Evolutionary conservation across 176 grass and related monocot genomes (phyloP).

Genomic region (Pharus latifolius): DNA sequence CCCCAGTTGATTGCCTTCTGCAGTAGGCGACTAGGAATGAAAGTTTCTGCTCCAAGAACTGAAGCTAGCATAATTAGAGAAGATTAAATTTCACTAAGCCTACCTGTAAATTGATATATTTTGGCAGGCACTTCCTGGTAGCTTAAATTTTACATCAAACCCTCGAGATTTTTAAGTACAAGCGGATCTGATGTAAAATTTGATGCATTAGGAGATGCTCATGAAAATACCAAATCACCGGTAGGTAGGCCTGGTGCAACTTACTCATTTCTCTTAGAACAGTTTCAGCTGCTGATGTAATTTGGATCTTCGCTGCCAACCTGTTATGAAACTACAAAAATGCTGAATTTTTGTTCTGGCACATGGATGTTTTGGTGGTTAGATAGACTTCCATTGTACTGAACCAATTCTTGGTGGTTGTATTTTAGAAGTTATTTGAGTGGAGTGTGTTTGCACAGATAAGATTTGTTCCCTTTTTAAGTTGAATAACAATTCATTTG

Average conservation of each 20-base stretch:
- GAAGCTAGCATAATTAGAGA: neutral
- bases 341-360: neutral
- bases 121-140: too few species aligned
- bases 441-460: neutral
- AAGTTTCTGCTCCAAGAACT: too few species aligned
- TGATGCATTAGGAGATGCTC: too few species aligned
- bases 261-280: neutral
- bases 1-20: neutral
- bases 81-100: neutral
- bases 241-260: neutral
- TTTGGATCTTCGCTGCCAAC: neutral
- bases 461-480: neutral
- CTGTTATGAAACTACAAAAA: neutral
- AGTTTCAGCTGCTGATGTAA: neutral
- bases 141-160: too few species aligned
- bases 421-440: constrained; percentile 6
- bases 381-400: neutral
- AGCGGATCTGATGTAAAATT: too few species aligned
- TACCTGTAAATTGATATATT: neutral
- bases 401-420: neutral
- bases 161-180: too few species aligned
- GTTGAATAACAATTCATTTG: constrained; percentile 1
- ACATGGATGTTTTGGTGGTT: neutral
- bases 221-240: neutral
- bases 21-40: too few species aligned